Evolutionary conservation across 83 land plant genomes (phyloP), one percentile per base, ranked within the genome.

Genomic region (Picea abies): DNA sequence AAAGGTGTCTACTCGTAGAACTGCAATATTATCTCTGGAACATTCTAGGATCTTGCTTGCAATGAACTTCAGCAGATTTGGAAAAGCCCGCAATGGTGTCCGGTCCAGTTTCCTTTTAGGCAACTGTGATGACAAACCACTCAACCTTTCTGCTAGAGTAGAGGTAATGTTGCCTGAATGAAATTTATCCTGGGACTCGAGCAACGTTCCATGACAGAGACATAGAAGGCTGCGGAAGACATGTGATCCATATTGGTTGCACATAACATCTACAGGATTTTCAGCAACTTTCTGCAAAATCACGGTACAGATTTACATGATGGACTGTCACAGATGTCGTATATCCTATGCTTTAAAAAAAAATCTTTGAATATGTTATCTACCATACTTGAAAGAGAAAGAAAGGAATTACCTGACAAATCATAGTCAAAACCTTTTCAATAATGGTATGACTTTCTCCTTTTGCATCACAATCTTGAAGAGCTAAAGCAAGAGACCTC

Each of bases 241-340:
- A 90, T 96, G 99, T 61, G 99, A 96, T 56, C 97, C 99, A 90
- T 96, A 91, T 44, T 92, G 77, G 77, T 88, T 90, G 80, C 86
- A 83, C 89, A 96, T 93, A 29, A 93, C 52, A 80, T 88, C 90
- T 41, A 79, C 82, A 56, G 90, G 83, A 61, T 86, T 86, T 14
- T 8, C 86, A 35, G 83, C 89, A 70, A 93, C 84, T 35, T 63
- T 89, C 97, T 94, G 89, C 66, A 37, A 83, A 81, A 44, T 71
- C 79, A 76, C 22, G 52, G 71, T 80, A 79, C 83, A 86, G 39
- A 17, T 16, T 15, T 78, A 16, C 19, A 79, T 66, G 32, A 52
- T 39, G 14, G 77, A 32, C 22, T 12, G 11, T 56, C 64, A n/a
- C 4, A 56, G 32, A 61, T 62, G 17, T 39, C 26, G 16, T 10